Base-by-base conservation (phyloP, 2,329 filamentous ascomycete species). In the Diaporthe humulicola region DNA sequence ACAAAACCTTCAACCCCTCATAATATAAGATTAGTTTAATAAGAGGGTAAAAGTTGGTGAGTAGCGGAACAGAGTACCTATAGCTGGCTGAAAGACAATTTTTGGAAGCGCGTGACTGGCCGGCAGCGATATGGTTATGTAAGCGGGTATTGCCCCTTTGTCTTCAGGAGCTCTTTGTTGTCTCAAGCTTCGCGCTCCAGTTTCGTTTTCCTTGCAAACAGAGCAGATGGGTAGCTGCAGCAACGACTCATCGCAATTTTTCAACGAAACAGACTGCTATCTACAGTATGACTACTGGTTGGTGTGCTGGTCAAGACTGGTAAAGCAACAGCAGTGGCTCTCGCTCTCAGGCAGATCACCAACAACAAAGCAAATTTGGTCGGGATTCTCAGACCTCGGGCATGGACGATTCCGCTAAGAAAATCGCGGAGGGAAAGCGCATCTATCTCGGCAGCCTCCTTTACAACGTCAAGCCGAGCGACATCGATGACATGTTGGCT, bases 361-460 rank as follows among this genome's bases (percentile, higher is more conserved):
- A 10, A 10, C 45, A 2, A 7, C 22, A 9, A 1, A 22, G 22
- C 7, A n/a, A n/a, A 4, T 25, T 4, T 50, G 8, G 22, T 9
- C 19, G 4, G 45, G 22, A 50, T 50, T 10, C 45, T 25, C 45
- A 12, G 45, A n/a, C 7, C 22, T 3, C 2, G 45, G 8, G 8
- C 45, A 50, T 9, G 45, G 45, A 50, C 12, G 45, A 50, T 12
- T 22, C 45, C 45, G 45, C 45, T 1, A 50, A n/a, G 45, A 50
- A 50, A 33, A 30, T 71, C 19, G 74, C 77, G 15, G 76, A 78
- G 42, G 80, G 92, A 9, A 73, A 38, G 2, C 71, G 71, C 77
- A 90, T 94, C 77, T 92, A 94, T 78, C 84, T 92, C 10, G 92
- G 93, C 75, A 93, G 91, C 72, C 91, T 94, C 79, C 88, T 82